A percentile compares a stretch with the other conserved stretches of the same genome.
These are phyloP conservation scores for Atalantia buxifolia DNA, from an alignment of 345 rosid genomes.

Conservation along the genomic window DNA sequence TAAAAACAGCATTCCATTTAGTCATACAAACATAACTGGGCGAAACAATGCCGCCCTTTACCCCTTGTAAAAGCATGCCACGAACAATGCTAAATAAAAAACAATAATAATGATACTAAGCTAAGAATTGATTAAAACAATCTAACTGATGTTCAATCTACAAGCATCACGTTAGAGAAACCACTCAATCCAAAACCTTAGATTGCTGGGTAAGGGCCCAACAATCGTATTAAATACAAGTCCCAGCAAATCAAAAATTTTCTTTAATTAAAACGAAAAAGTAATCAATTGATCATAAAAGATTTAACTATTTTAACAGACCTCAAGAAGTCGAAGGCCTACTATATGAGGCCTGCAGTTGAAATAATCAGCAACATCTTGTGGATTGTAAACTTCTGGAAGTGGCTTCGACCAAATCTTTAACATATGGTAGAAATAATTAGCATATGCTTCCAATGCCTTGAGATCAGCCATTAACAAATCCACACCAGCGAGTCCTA, in stretches of 20 bases:
- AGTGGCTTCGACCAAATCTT: conserved; percentile 88
- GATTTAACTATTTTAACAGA: conserved; percentile 19
- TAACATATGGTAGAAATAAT: conserved; percentile 56
- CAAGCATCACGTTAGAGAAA: not conserved
- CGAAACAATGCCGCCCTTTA: not conserved
- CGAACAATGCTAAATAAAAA: not conserved
- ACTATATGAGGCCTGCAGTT: conserved; percentile 86
- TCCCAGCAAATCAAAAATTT: not conserved
- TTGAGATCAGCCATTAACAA: conserved; percentile 88
- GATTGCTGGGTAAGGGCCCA: not conserved
- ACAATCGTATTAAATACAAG: not conserved
- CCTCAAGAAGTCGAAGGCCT: conserved; percentile 88
- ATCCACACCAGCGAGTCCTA: conserved; percentile 80
- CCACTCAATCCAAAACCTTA: not conserved
- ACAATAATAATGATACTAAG: not conserved
- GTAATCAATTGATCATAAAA: not conserved
- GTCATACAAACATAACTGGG: not conserved
- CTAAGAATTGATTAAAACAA: not conserved
- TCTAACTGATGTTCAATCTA: not conserved
- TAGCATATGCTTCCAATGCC: conserved; percentile 78
- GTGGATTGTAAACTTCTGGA: conserved; percentile 78
- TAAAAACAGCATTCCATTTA: not conserved
- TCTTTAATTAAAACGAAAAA: not conserved
- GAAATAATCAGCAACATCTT: conserved; percentile 74
- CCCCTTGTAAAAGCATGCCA: not conserved